Conservation (phyloP, 371 early-diverging fungal species). For the Mucor circinelloides region DNA sequence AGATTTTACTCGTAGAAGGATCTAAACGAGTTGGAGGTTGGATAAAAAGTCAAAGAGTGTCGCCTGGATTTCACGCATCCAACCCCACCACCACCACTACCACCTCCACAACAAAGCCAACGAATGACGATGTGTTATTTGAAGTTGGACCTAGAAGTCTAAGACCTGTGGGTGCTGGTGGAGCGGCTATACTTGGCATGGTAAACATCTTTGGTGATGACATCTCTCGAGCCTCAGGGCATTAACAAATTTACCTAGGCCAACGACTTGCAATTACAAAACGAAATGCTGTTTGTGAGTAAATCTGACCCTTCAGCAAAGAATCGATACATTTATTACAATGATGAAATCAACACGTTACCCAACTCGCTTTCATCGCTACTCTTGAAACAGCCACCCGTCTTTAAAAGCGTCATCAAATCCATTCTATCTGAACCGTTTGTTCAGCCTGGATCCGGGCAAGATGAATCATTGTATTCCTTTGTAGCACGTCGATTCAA, state of each 20-base stretch:
- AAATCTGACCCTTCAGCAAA: conserved; percentile 73
- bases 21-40: conserved; percentile 82
- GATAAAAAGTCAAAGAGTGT: conserved; percentile 69
- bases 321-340: conserved; percentile 80
- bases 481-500: conserved; percentile 80
- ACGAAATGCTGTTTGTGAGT: conserved; percentile 58
- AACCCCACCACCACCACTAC: too few relatives aligned
- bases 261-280: conserved; percentile 10
- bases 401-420: conserved; percentile 47
- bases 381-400: conserved; percentile 49
- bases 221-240: neutral
- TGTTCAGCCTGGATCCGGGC: conserved; percentile 53
- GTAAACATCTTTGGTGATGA: conserved; percentile 35
- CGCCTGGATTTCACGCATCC: conserved; percentile 10
- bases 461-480: conserved; percentile 48
- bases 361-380: conserved; percentile 55
- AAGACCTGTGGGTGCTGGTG: conserved; percentile 72
- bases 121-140: conserved; percentile 50
- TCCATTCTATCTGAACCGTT: conserved; percentile 61
- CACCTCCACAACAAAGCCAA: neutral
- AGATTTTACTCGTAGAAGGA: conserved; percentile 74
- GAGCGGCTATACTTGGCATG: conserved; percentile 75
- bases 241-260: neutral
- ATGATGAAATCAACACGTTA: conserved; percentile 64
- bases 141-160: conserved; percentile 90